Conservation (phyloP, 2,329 filamentous ascomycete genomes). For the Alternaria brassicicola region DNA sequence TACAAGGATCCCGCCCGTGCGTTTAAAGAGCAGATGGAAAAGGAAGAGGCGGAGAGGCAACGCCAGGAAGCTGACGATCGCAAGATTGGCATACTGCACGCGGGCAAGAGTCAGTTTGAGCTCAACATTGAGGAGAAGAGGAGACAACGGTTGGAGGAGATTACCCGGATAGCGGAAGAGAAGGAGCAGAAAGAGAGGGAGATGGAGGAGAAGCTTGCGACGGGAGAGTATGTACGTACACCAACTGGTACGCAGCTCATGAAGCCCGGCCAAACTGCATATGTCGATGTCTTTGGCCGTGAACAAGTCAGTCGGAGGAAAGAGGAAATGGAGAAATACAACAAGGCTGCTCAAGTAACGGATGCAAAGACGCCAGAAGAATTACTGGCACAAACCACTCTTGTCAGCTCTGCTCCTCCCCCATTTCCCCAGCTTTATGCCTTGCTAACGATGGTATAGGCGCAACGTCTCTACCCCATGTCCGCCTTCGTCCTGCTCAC, state of each 20-base stretch:
- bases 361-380: conserved; percentile 35
- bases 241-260: conserved; percentile 44
- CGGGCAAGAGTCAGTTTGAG: conserved; percentile 45
- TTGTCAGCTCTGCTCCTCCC: conserved; percentile 30
- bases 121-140: conserved; percentile 44
- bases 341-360: conserved; percentile 27
- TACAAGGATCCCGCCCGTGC: conserved; percentile 47
- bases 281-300: conserved; percentile 42
- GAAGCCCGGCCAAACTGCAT: conserved; percentile 44
- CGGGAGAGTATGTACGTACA: conserved; percentile 42
- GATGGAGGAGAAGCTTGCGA: conserved; percentile 41
- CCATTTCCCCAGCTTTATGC: not conserved
- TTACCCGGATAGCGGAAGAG: conserved; percentile 40
- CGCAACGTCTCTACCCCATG: conserved; percentile 47
- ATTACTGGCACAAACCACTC: conserved; percentile 39
- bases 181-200: conserved; percentile 39
- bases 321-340: conserved; percentile 37
- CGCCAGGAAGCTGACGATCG: conserved; percentile 30
- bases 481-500: conserved; percentile 41
- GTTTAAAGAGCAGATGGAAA: conserved; percentile 43
- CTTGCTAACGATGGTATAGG: conserved; percentile 20
- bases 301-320: conserved; percentile 41
- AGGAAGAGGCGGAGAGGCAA: conserved; percentile 35
- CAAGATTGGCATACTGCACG: conserved; percentile 43
- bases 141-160: conserved; percentile 35